Percentiles rank a stretch among this genome's conserved stretches.
phyloP scores from a whole-genome alignment of 495 filamentous ascomycete species.

The Xylaria bambusicola region DNA sequence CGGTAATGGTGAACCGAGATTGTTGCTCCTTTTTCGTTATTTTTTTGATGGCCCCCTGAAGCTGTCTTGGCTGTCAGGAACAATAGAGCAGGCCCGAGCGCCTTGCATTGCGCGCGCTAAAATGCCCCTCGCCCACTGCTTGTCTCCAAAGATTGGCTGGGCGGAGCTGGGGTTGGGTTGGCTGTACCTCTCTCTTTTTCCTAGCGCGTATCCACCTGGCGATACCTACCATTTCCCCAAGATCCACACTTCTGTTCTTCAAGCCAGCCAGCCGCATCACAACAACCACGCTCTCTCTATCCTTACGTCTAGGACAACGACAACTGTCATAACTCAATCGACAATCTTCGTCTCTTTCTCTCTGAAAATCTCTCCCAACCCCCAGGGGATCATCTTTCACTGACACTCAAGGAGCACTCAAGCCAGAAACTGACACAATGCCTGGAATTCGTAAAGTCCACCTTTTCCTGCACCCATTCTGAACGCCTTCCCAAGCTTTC shows the following conservation, averaged over 20 bases:
- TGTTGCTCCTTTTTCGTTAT: neutral
- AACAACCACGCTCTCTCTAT: neutral
- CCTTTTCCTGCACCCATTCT: constrained; percentile 2
- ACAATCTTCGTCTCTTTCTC: neutral
- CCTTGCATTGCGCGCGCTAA: constrained; percentile 21
- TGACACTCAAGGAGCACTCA: neutral
- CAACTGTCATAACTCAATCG: neutral
- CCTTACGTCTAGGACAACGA: neutral
- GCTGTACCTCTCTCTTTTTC: constrained; percentile 11
- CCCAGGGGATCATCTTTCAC: neutral
- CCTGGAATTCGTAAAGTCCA: constrained; percentile 13
- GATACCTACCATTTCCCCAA: constrained; percentile 19
- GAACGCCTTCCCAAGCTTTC: neutral
- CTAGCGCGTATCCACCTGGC: constrained; percentile 18
- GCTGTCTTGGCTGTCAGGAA: constrained; percentile 4
- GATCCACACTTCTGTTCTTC: constrained; percentile 14
- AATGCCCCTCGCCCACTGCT: neutral
- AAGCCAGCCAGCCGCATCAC: constrained; percentile 13
- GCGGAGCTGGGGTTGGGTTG: neutral
- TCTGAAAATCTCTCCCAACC: neutral
- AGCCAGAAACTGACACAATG: constrained; percentile 15
- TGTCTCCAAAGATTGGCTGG: constrained; percentile 14
- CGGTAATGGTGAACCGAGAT: constrained; percentile 12
- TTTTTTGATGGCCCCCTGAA: neutral
- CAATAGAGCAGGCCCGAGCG: constrained; percentile 15